Evolutionary conservation across 805 yeast genomes (phyloP).

Genomic region (Teunomyces stri): DNA sequence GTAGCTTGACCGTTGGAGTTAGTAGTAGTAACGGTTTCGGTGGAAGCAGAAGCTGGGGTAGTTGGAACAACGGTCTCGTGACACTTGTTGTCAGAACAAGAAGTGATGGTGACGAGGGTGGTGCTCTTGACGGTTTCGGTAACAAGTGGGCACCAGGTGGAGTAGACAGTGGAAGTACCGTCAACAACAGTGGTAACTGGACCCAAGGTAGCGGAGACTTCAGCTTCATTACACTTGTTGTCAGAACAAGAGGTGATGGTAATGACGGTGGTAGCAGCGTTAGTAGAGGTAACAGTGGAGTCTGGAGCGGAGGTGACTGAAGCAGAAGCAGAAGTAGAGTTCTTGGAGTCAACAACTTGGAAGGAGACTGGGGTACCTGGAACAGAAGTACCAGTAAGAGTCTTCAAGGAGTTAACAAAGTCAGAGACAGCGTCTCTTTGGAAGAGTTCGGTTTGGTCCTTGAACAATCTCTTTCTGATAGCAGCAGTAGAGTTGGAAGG

Average conservation of each 20-base stretch:
- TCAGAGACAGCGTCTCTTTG: slow-evolving; percentile 31
- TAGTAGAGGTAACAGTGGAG: slow-evolving; percentile 9
- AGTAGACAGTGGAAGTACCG: slow-evolving; percentile 37
- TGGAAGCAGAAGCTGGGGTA: slow-evolving; percentile 29
- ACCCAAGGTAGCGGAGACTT: slow-evolving; percentile 14
- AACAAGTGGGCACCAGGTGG: slow-evolving; percentile 36
- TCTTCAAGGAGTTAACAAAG: slow-evolving; percentile 21
- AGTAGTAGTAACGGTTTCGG: slow-evolving; percentile 19
- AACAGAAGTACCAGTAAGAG: slow-evolving; percentile 25
- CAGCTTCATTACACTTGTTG: slow-evolving; percentile 21
- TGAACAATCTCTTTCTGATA: slow-evolving; percentile 37
- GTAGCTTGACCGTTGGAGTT: slow-evolving; percentile 26
- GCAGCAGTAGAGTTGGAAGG: slow-evolving; percentile 40
- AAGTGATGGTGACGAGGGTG: slow-evolving; percentile 36
- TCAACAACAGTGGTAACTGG: slow-evolving; percentile 30
- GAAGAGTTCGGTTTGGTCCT: slow-evolving; percentile 15
- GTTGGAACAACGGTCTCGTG: slow-evolving; percentile 23
- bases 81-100: slow-evolving; percentile 32
- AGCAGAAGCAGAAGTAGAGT: slow-evolving; percentile 8
- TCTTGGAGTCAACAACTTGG: slow-evolving; percentile 15
- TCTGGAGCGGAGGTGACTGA: slow-evolving; percentile 9
- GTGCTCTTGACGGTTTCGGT: slow-evolving; percentile 11
- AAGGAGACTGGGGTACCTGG: slow-evolving; percentile 13
- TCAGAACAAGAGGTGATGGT: slow-evolving; percentile 42
- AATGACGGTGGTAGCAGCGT: slow-evolving; percentile 20